These are phyloP conservation scores for Globisporangium camurandrum DNA, from an alignment of 352 stramenopile species.

Conservation along the genomic window DNA sequence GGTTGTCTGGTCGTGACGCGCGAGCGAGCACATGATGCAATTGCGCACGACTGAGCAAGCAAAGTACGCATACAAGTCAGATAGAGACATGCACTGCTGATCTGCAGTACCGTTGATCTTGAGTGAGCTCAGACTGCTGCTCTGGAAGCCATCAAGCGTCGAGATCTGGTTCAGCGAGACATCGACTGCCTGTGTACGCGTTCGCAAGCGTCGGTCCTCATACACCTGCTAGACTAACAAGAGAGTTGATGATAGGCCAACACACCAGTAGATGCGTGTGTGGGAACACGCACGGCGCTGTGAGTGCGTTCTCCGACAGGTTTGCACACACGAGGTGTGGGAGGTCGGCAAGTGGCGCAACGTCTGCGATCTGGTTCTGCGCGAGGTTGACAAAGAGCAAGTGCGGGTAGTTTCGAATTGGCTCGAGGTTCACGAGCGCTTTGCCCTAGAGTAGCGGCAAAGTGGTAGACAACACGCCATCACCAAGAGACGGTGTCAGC, in stretches of 20 bases:
- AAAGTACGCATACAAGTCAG: neutral
- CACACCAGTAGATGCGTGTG: conserved; percentile 56
- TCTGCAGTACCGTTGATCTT: conserved; percentile 45
- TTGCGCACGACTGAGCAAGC: neutral
- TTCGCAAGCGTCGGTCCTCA: too few relatives aligned
- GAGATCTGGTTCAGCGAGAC: conserved; percentile 64
- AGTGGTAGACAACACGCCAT: neutral
- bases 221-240: too few relatives aligned
- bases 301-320: conserved; percentile 49
- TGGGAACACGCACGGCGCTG: conserved; percentile 22
- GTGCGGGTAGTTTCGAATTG: conserved; percentile 53
- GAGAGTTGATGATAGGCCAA: too few relatives aligned
- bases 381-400: conserved; percentile 66
- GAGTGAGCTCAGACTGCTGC: conserved; percentile 36
- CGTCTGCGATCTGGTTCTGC: conserved; percentile 58
- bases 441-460: conserved; percentile 27
- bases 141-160: conserved; percentile 43
- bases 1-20: conserved; percentile 28
- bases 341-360: conserved; percentile 35
- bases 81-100: neutral
- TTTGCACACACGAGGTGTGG: conserved; percentile 53
- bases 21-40: neutral
- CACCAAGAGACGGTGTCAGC: too few relatives aligned
- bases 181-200: conserved; percentile 38
- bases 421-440: conserved; percentile 38